Evolutionary conservation across 129 eudicot species (phyloP), one percentile per base, ranked within the genome.

Genomic region (Tagetes patula): DNA sequence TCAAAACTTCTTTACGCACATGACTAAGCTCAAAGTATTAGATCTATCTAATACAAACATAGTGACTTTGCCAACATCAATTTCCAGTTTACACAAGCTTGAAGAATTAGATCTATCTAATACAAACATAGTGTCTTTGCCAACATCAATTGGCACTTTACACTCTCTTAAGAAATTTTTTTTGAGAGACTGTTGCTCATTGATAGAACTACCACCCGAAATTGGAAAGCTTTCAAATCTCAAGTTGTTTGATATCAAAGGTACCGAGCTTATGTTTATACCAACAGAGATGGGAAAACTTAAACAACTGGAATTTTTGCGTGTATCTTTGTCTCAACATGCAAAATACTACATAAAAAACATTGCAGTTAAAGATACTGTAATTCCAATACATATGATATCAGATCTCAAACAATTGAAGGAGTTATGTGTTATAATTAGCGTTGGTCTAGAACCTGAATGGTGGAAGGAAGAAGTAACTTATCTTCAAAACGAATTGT

Each of bases 21-120:
- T 68, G 72, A 59, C 43, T 47, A 0, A 10, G 31, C 72, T 47
- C 47, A 5, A 11, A 48, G 59, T 46, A 32, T 47, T 58, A 43
- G 79, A 79, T 68, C 66, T 79, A 8, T 72, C 79, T 31, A 47
- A 41, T 36, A 67, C 83, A 31, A 75, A 37, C 47, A 73, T 73
- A 2, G 0, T 33, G 41, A 54, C 79, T 11, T 48, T 79, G 70
- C 79, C 79, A 3, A 3, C 36, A 6, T 72, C 79, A 13, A 48
- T 79, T 56, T 73, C 75, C 3, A 55, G 48, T 4, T 73, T 79
- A 33, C 9, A 13, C 31, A 20, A 20, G 27, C 27, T 20, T 20
- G 27, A 20, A 20, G 27, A 20, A 20, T 20, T 20, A 20, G 27
- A 20, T 20, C 27, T 20, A 8, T 72, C 79, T 31, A 47, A 41